Percentiles rank a stretch among this genome's conserved stretches.
Evolutionary conservation across 1,139 yeast species (phyloP).

Genomic region (Candida sojae): DNA sequence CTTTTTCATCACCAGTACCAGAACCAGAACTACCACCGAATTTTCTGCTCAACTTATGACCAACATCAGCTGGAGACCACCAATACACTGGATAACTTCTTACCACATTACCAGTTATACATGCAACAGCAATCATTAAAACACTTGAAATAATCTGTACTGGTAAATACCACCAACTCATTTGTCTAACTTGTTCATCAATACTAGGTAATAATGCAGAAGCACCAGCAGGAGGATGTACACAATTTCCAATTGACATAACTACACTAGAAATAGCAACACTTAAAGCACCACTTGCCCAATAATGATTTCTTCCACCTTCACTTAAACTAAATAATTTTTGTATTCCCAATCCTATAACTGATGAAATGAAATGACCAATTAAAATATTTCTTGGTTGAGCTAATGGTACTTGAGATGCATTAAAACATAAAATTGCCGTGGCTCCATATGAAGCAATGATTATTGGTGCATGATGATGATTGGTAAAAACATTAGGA

Average conservation of each 20-base stretch:
- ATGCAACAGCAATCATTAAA: slow-evolving; percentile 53
- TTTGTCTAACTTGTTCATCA: slow-evolving; percentile 43
- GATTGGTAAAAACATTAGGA: slow-evolving; percentile 38
- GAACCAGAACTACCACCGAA: not conserved
- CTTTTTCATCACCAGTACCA: not conserved
- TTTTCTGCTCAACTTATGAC: not conserved
- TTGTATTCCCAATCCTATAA: slow-evolving; percentile 57
- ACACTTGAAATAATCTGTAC: slow-evolving; percentile 54
- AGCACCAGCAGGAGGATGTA: slow-evolving; percentile 80
- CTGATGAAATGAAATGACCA: slow-evolving; percentile 57
- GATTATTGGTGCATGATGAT: slow-evolving; percentile 51
- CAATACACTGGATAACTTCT: slow-evolving; percentile 61
- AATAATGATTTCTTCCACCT: slow-evolving; percentile 46
- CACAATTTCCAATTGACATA: slow-evolving; percentile 59
- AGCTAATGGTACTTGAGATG: slow-evolving; percentile 58
- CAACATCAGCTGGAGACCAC: slow-evolving; percentile 52
- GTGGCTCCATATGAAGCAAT: slow-evolving; percentile 70
- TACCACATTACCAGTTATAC: slow-evolving; percentile 56
- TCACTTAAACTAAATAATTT: slow-evolving; percentile 52
- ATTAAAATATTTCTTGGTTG: slow-evolving; percentile 64
- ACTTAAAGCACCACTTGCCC: slow-evolving; percentile 63
- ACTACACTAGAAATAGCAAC: slow-evolving; percentile 57
- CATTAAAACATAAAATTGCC: slow-evolving; percentile 63
- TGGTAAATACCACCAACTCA: slow-evolving; percentile 74
- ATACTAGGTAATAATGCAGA: slow-evolving; percentile 62